phyloP scores from a whole-genome alignment of 2,329 filamentous ascomycete genomes.

The Tolypocladium ovalisporum region DNA sequence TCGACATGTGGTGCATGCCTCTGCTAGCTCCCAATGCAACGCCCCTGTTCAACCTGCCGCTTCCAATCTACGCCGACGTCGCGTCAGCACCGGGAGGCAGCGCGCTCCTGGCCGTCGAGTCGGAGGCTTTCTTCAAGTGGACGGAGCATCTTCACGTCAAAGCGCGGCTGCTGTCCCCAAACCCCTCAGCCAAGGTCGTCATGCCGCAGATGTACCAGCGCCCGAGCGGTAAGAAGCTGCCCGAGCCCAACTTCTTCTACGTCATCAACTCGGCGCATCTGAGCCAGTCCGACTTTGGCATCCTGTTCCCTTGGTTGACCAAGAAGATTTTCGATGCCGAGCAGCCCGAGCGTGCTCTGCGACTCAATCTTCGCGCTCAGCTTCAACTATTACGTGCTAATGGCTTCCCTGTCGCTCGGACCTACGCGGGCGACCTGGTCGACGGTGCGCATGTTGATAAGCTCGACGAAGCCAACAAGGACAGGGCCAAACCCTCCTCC shows the following conservation, averaged over 20 bases:
- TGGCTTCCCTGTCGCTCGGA: slow-evolving; percentile 36
- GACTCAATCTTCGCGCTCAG: slow-evolving; percentile 47
- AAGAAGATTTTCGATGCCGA: slow-evolving; percentile 46
- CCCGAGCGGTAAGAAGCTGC: slow-evolving; percentile 28
- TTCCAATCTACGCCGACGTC: slow-evolving; percentile 54
- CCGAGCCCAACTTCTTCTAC: slow-evolving; percentile 62
- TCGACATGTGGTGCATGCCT: slow-evolving; percentile 76
- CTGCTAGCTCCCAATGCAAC: slow-evolving; percentile 50
- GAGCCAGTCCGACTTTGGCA: slow-evolving; percentile 72
- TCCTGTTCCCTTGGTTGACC: slow-evolving; percentile 66
- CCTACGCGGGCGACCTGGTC: slow-evolving; percentile 36
- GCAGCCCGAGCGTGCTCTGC: slow-evolving; percentile 46
- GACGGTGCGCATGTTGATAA: slow-evolving; percentile 32
- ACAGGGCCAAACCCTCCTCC: slow-evolving; percentile 3
- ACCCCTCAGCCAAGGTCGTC: slow-evolving; percentile 33
- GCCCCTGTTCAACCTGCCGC: slow-evolving; percentile 58
- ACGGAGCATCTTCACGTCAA: slow-evolving; percentile 58
- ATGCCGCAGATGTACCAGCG: slow-evolving; percentile 29
- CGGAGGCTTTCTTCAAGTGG: slow-evolving; percentile 73
- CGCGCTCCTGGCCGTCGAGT: slow-evolving; percentile 60
- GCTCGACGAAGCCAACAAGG: slow-evolving; percentile 14
- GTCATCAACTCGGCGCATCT: slow-evolving; percentile 65
- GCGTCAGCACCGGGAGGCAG: slow-evolving; percentile 40
- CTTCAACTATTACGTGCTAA: slow-evolving; percentile 45
- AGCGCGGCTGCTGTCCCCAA: slow-evolving; percentile 51